phyloP scores from a whole-genome alignment of 306 rosid species.

The Lotus japonicus region DNA sequence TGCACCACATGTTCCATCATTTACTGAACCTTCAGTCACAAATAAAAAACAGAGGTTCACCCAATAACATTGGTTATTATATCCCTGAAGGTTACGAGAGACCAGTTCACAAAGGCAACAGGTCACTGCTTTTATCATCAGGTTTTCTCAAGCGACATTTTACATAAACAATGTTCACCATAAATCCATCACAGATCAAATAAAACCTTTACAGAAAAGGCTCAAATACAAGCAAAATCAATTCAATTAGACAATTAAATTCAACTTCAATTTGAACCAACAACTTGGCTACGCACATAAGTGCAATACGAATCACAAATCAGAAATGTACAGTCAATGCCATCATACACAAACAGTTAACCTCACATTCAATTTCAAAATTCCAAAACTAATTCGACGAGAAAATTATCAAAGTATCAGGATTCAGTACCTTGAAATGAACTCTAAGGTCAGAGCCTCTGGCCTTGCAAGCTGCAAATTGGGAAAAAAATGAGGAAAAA shows the following conservation, averaged over 20 bases:
- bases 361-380: neutral
- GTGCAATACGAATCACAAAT: neutral
- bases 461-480: no score
- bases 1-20: conserved; percentile 34
- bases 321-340: neutral
- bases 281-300: no score
- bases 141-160: neutral
- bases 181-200: neutral
- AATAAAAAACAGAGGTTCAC: conserved; percentile 56
- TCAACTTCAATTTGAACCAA: neutral
- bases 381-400: neutral
- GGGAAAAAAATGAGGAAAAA: neutral
- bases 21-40: conserved; percentile 64
- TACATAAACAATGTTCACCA: neutral
- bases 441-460: no score
- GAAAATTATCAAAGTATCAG: neutral
- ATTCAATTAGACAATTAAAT: neutral
- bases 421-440: no score
- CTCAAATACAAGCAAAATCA: neutral
- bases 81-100: conserved; percentile 52
- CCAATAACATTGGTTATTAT: conserved; percentile 50
- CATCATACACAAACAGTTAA: neutral
- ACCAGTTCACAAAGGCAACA: conserved; percentile 21
- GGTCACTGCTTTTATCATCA: conserved; percentile 17
- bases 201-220: neutral